Evolutionary conservation across 2,329 filamentous ascomycete genomes (phyloP).

Genomic region (Decorospora gaudefroyi): DNA sequence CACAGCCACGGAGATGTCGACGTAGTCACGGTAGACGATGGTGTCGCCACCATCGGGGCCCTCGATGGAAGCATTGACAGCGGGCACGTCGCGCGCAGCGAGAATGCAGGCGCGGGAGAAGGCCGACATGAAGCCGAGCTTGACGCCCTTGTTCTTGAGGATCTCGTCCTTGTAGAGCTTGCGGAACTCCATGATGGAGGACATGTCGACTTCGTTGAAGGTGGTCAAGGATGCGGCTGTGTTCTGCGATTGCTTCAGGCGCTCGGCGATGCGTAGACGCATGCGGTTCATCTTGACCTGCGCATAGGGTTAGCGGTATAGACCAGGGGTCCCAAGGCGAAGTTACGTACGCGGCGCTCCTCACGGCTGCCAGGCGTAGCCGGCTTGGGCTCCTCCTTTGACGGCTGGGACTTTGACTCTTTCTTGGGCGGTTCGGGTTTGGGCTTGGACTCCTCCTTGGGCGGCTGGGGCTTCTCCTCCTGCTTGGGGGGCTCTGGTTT

Average conservation of each 20-base stretch:
- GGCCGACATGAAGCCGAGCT: conserved; percentile 99
- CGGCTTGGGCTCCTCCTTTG: conserved; percentile 39
- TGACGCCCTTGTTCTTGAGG: conserved; percentile 93
- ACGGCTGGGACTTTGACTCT: conserved; percentile 38
- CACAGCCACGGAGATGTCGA: conserved; percentile 95
- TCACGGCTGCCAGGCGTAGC: conserved; percentile 71
- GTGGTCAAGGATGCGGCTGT: conserved; percentile 96
- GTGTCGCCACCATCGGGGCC: conserved; percentile 94
- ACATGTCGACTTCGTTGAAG: conserved; percentile 99
- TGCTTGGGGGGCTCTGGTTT: conserved; percentile 50
- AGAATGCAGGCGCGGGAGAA: conserved; percentile 89
- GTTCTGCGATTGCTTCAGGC: conserved; percentile 98
- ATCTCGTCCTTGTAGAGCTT: conserved; percentile 97
- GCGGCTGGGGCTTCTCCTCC: conserved; percentile 46
- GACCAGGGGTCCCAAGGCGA: neutral
- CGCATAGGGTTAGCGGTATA: conserved; percentile 24
- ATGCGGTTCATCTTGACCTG: conserved; percentile 99
- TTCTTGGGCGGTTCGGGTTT: conserved; percentile 31
- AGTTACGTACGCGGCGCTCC: conserved; percentile 76
- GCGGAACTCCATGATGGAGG: conserved; percentile 92
- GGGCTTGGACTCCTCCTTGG: conserved; percentile 35
- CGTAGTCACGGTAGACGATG: conserved; percentile 97
- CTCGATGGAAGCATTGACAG: conserved; percentile 95
- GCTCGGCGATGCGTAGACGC: conserved; percentile 95
- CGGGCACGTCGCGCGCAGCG: conserved; percentile 92